Base-by-base conservation (phyloP, 108 stramenopile genomes). In the Nannochloropsis salina region DNA sequence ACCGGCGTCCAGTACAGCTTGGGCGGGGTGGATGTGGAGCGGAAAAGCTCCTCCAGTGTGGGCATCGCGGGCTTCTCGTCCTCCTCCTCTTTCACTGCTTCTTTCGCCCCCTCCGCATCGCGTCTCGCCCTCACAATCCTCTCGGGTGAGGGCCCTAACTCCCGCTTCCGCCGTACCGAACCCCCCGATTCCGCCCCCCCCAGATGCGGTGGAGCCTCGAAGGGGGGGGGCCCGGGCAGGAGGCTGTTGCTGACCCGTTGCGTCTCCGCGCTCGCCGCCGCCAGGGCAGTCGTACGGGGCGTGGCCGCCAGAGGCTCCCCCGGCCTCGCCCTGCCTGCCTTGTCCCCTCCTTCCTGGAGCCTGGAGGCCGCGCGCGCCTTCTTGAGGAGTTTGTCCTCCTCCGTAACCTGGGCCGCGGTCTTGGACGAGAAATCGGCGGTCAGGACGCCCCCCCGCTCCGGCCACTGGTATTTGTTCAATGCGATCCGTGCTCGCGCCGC, bases 11-110 rank as follows among this genome's bases (percentile, higher is more conserved):
- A 82, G 43, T 43, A 82, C 42, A 82, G 82, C 43, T 82, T 42
- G 10, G 82, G 82, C 43, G 10, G 42, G 82, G 82, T 82, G 82
- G 82, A 15, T 10, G 82, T 82, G 42, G 15, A 43, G 15, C 82
- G 82, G 18, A 82, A 82, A 10, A 82, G 18, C 15, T 82, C 82
- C 82, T 82, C 82, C 82, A 82, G 18, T 10, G 82, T 82, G 15
- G 82, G 82, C 82, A 43, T 43, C 43, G 43, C 82, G 12, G 18
- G 10, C 43, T 82, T 43, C 43, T 42, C 15, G 12, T 43, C 18
- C 43, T 82, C 82, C 18, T 82, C 18, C 43, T 82, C 82, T 15
- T 42, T 43, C 31, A 31, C 31, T 31, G 31, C 31, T 10, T 15
- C 42, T 15, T 42, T 43, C 42, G 12, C 42, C 18, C 42, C 82